Evolutionary conservation across 805 yeast species (phyloP).

Genomic region (Barnettozyma pratensis): DNA sequence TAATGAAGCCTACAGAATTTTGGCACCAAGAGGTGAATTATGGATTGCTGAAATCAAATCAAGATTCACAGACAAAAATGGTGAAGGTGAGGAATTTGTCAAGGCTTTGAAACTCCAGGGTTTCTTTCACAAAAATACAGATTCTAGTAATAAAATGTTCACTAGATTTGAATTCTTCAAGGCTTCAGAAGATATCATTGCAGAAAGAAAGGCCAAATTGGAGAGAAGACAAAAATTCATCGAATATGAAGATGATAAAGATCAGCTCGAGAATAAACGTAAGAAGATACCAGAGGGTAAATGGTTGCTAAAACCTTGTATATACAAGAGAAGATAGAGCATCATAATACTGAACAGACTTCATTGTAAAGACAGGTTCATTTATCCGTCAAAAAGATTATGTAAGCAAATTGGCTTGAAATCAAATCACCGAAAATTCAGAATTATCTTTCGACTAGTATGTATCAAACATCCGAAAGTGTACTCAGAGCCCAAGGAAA

Average conservation of each 20-base stretch:
- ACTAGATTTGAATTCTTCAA: slow-evolving; percentile 91
- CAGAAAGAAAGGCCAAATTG: slow-evolving; percentile 55
- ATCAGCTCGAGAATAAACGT: slow-evolving; percentile 53
- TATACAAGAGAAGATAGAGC: slow-evolving; percentile 60
- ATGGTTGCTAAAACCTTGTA: slow-evolving; percentile 93
- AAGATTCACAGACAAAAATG: slow-evolving; percentile 70
- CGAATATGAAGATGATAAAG: slow-evolving; percentile 62
- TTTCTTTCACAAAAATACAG: slow-evolving; percentile 83
- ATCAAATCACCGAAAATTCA: too few relatives aligned
- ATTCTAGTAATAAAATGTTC: slow-evolving; percentile 87
- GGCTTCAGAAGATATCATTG: slow-evolving; percentile 65
- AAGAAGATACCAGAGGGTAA: slow-evolving; percentile 62
- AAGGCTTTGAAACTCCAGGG: slow-evolving; percentile 73
- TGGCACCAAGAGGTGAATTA: slow-evolving; percentile 87
- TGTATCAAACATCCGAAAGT: too few relatives aligned
- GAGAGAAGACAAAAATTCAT: slow-evolving; percentile 63
- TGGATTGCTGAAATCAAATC: slow-evolving; percentile 99
- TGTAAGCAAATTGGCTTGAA: background rate
- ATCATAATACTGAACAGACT: background rate
- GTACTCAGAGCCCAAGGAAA: background rate
- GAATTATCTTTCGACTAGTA: too few relatives aligned
- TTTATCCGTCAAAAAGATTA: too few relatives aligned
- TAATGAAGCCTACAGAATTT: slow-evolving; percentile 79
- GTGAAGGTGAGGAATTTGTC: slow-evolving; percentile 77
- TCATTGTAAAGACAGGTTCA: too few relatives aligned